phyloP scores from a whole-genome alignment of 192 early-diverging fungal genomes.

The Haplosporangium gracile region DNA sequence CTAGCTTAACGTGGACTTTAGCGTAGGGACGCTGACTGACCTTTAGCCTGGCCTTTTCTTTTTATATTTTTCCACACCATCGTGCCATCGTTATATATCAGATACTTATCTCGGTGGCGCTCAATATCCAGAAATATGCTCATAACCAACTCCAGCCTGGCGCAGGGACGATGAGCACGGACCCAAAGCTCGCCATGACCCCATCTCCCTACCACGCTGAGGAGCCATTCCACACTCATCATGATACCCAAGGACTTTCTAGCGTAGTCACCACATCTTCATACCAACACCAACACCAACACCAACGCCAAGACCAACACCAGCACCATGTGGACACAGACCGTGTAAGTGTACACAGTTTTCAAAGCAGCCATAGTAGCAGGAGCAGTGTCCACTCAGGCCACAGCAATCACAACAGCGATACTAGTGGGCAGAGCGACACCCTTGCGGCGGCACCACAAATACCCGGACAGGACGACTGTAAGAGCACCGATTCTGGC shows the following conservation, averaged over 20 bases:
- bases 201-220: not conserved
- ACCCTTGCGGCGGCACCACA: conserved; percentile 15
- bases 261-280: not conserved
- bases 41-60: not conserved
- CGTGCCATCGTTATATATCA: not conserved
- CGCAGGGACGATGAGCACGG: not conserved
- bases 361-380: not conserved
- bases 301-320: not conserved
- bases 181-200: conserved; percentile 12
- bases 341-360: conserved; percentile 14
- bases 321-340: conserved; percentile 1
- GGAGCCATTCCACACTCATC: not conserved
- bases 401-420: conserved; percentile 27
- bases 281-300: not conserved
- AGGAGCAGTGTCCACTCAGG: not conserved
- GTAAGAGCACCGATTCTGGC: conserved; percentile 26
- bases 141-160: conserved; percentile 57
- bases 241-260: conserved; percentile 14
- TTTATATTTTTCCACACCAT: no score
- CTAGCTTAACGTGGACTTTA: conserved; percentile 8
- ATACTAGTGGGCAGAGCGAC: conserved; percentile 46
- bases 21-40: not conserved
- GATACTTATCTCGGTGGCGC: conserved; percentile 76
- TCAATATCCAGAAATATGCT: conserved; percentile 81
- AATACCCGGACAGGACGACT: conserved; percentile 23